These are phyloP conservation scores for Solanum hybrid DNA, from an alignment of 305 asterid species.

Conservation along the genomic window DNA sequence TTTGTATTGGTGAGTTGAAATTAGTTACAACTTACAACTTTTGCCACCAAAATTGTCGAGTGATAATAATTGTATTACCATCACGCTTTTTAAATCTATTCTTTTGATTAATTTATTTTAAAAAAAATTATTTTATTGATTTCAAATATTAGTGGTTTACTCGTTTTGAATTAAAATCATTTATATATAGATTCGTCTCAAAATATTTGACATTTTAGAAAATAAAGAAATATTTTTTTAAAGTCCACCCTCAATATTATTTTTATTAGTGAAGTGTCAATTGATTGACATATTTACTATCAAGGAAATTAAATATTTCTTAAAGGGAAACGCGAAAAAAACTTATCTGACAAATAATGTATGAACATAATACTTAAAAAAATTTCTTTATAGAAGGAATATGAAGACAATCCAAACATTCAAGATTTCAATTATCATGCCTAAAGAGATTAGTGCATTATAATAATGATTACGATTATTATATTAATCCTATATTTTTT, in stretches of 20 bases:
- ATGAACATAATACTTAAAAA: neutral
- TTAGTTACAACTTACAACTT: conserved; percentile 2
- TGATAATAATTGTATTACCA: neutral
- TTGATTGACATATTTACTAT: neutral
- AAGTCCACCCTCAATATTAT: neutral
- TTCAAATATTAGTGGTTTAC: neutral
- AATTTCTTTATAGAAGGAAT: too few species aligned
- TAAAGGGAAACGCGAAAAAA: neutral
- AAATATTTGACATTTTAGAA: neutral
- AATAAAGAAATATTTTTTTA: neutral
- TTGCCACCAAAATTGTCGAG: neutral
- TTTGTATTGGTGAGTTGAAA: neutral
- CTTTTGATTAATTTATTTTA: neutral
- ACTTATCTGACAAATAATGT: neutral
- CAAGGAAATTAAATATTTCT: neutral
- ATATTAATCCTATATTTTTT: neutral
- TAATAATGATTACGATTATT: neutral
- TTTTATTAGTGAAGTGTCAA: neutral
- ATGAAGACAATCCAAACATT: neutral
- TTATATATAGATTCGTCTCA: neutral
- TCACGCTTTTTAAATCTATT: neutral
- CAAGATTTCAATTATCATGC: neutral
- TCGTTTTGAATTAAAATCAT: neutral
- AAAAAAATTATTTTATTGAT: neutral
- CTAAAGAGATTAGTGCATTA: neutral